phyloP scores from a whole-genome alignment of 495 filamentous ascomycete genomes.

The Tuber magnatum region DNA sequence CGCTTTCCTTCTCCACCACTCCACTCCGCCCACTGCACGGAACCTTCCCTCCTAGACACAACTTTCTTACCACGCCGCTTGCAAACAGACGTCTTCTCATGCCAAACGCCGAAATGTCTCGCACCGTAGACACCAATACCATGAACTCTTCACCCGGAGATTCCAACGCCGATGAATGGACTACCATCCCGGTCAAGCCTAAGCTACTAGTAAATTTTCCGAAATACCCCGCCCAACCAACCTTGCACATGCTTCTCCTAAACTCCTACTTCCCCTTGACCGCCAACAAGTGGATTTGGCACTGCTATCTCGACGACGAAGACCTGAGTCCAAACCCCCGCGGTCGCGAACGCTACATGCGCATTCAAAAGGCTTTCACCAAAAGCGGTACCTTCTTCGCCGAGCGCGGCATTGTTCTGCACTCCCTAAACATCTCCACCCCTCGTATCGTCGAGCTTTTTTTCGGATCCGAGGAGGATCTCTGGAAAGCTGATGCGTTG shows the following conservation, averaged over 20 bases:
- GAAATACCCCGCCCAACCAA: background rate
- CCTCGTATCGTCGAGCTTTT: background rate
- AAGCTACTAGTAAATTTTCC: background rate
- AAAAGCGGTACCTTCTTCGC: background rate
- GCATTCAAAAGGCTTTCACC: background rate
- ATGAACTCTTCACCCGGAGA: background rate
- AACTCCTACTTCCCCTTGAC: background rate
- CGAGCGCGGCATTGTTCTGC: background rate
- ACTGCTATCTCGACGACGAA: background rate
- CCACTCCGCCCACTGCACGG: background rate
- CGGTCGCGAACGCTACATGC: background rate
- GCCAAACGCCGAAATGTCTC: background rate
- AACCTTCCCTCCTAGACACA: background rate
- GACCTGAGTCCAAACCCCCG: background rate
- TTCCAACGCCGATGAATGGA: background rate
- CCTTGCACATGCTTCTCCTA: background rate
- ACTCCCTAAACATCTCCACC: background rate
- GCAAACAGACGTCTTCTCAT: too few species aligned
- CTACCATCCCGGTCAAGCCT: background rate
- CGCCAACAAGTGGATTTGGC: background rate
- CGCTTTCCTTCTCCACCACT: background rate
- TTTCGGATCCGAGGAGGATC: background rate
- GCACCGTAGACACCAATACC: background rate
- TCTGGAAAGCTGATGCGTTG: background rate
- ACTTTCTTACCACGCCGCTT: background rate